phyloP scores from a whole-genome alignment of 2,329 filamentous ascomycete genomes.

The Purpureocillium lavendulum region DNA sequence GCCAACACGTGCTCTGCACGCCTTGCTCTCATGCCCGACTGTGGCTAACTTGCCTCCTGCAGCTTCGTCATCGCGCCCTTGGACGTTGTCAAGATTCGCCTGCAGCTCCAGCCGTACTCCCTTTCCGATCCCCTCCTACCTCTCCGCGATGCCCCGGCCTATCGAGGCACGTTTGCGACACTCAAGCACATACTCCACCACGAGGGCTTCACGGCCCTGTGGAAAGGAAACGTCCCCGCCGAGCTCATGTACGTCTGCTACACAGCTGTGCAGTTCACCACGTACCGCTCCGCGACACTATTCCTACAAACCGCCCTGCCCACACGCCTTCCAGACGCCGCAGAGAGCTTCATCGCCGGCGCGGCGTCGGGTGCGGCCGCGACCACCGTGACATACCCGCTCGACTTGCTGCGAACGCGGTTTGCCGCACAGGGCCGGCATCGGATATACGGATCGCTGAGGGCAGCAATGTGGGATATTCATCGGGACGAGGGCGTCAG shows the following conservation, averaged over 20 bases:
- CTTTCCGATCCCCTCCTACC: conserved; percentile 64
- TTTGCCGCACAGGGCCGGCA: conserved; percentile 90
- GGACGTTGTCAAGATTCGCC: conserved; percentile 95
- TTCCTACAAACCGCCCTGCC: conserved; percentile 47
- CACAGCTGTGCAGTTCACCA: conserved; percentile 79
- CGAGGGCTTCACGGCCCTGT: conserved; percentile 80
- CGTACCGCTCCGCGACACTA: conserved; percentile 70
- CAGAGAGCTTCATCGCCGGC: conserved; percentile 75
- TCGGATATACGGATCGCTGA: conserved; percentile 68
- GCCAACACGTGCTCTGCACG: not conserved
- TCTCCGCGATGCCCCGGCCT: conserved; percentile 40
- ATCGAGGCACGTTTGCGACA: conserved; percentile 71
- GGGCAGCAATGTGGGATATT: conserved; percentile 65
- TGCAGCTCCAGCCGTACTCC: conserved; percentile 87
- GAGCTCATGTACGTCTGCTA: conserved; percentile 93
- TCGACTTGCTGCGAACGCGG: conserved; percentile 85
- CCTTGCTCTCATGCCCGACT: not conserved
- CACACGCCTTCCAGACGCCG: conserved; percentile 50
- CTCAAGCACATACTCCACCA: conserved; percentile 66
- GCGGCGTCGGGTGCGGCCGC: conserved; percentile 75
- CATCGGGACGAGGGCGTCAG: conserved; percentile 60
- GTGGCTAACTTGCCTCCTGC: conserved; percentile 1
- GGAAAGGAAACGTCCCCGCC: conserved; percentile 97
- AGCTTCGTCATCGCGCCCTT: conserved; percentile 92
- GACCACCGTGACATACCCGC: conserved; percentile 79